Base-by-base conservation (phyloP, 352 stramenopile species). In the Globisporangium alternatum region DNA sequence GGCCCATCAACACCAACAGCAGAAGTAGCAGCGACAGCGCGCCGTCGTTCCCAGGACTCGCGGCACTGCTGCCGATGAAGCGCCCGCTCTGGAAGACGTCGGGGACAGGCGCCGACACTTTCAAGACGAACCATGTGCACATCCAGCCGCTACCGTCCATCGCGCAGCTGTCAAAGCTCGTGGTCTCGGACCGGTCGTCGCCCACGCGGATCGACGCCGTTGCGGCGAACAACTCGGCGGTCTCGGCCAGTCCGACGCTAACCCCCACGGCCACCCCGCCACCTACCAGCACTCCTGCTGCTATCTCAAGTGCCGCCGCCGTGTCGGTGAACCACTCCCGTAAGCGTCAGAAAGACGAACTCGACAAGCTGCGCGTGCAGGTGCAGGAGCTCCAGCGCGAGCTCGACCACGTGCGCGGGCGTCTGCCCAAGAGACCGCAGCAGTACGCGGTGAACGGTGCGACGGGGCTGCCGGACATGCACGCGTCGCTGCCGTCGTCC, bases 371-470 rank as follows among this genome's bases (percentile, higher is more conserved):
- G 5, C 75, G 77, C 21, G 75, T 75, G 17, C 75, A 86, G 54
- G 77, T 86, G n/a, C 75, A 86, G 56, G 77, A 86, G 66, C 73
- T 86, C 3, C 75, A 83, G 66, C 64, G 75, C 19, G 75, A 86
- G 51, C 71, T 86, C 5, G 62, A 67, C 44, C 62, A 67, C 25
- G 62, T 67, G 52, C 62, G 62, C 35, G 53, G 25, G 4, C 62
- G 62, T 22, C 45, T 63, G 5, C 61, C 61, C 13, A 60, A 67
- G 54, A 54, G 56, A 31, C 25, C 25, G 21, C 39, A 64, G 30
- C 19, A 35, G 44, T 62, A 60, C 53, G 22, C 28, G 0, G 41
- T 47, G n/a, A 47, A 22, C 57, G 33, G 48, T 3, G 9, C 39
- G 9, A 62, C 35, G 25, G 47, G 48, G 39, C 21, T 21, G 17